phyloP scores from a whole-genome alignment of 2,329 filamentous ascomycete genomes.

The Fusarium coicis region DNA sequence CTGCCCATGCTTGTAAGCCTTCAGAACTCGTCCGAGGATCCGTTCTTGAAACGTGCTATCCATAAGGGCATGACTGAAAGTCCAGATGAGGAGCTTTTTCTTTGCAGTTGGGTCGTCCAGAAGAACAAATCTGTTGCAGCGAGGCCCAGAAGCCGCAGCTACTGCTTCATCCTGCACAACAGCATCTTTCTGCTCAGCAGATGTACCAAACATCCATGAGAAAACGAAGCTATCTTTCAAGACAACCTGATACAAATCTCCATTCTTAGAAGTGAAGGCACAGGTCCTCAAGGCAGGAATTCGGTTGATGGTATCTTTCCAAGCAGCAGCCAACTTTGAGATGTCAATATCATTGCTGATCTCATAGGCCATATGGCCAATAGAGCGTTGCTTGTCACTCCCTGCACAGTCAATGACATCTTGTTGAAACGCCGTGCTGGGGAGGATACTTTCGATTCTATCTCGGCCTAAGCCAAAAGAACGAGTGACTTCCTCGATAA shows the following conservation, averaged over 20 bases:
- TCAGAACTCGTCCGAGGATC: background rate
- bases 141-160: background rate
- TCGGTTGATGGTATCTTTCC: background rate
- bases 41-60: background rate
- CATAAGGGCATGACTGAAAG: background rate
- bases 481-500: background rate
- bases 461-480: background rate
- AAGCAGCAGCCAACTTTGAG: conserved; percentile 1
- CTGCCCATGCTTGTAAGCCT: background rate
- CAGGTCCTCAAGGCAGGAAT: conserved; percentile 2
- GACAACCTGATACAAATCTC: background rate
- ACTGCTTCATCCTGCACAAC: conserved; percentile 10
- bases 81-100: conserved; percentile 2
- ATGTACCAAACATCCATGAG: conserved; percentile 6
- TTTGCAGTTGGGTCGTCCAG: background rate
- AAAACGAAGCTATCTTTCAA: conserved; percentile 10
- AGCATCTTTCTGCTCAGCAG: background rate
- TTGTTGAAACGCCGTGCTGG: background rate
- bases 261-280: background rate
- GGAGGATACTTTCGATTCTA: conserved; percentile 5
- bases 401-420: conserved; percentile 4
- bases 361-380: background rate
- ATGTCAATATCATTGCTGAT: background rate
- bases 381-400: background rate
- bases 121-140: conserved; percentile 13